Evolutionary conservation across 257 asterid species (phyloP).

Genomic region (Ocimum tenuiflorum): DNA sequence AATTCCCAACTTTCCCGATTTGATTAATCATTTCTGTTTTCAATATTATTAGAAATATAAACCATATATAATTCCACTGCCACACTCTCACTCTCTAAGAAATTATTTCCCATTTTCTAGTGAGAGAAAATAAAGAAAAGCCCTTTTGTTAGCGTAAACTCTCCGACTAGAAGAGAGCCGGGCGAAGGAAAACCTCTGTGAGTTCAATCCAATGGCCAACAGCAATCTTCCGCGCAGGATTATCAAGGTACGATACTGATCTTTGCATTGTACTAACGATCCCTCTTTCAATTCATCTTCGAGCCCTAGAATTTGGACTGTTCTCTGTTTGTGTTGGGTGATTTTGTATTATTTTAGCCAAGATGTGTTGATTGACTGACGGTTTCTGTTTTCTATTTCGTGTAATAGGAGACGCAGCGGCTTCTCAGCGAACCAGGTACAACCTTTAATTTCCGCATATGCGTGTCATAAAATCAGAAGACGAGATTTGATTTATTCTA

Average conservation of each 20-base stretch:
- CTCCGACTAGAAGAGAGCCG: conserved; percentile 27
- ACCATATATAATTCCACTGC: neutral
- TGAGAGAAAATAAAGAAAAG: conserved; percentile 29
- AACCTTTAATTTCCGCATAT: conserved; percentile 5
- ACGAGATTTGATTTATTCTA: neutral
- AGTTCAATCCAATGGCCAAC: conserved; percentile 46
- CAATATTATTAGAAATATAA: neutral
- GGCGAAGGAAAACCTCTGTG: conserved; percentile 1
- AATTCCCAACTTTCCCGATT: neutral
- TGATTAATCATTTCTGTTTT: neutral
- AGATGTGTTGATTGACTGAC: conserved; percentile 11
- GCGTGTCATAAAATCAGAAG: neutral
- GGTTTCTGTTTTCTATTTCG: neutral
- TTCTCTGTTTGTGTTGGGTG: conserved; percentile 7
- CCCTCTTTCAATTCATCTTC: conserved; percentile 26
- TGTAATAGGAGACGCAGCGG: conserved; percentile 87
- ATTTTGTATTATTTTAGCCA: conserved; percentile 1
- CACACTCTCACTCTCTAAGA: neutral
- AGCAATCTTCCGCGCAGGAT: conserved; percentile 46
- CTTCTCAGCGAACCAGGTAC: conserved; percentile 98
- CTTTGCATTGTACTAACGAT: conserved; percentile 39
- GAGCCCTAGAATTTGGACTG: conserved; percentile 24
- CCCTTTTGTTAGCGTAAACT: conserved; percentile 38
- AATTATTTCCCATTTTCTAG: conserved; percentile 21
- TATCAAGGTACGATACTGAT: conserved; percentile 64